A percentile compares a stretch with the other conserved stretches of the same genome.
Evolutionary conservation across 352 stramenopile species (phyloP).

Genomic region (Pythium dissimile): DNA sequence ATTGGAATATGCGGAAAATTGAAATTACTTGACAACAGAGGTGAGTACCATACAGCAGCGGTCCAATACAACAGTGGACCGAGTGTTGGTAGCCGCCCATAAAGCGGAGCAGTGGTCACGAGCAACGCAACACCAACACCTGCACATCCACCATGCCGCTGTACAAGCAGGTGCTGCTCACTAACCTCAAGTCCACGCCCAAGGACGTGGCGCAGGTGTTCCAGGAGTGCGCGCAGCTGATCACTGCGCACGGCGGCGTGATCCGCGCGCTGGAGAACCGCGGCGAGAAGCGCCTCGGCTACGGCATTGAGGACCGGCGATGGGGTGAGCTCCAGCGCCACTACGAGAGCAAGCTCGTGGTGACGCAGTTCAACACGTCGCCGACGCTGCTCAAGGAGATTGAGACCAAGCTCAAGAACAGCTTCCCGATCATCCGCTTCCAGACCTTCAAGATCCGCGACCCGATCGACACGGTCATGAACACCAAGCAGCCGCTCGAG

Average conservation of each 20-base stretch:
- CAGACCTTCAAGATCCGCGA: constrained; percentile 85
- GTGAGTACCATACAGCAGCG: no score
- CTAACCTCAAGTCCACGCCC: constrained; percentile 84
- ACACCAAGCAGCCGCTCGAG: constrained; percentile 69
- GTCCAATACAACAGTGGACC: no score
- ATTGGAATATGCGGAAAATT: not conserved
- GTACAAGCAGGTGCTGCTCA: constrained; percentile 88
- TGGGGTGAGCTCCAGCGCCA: constrained; percentile 85
- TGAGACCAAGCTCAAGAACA: constrained; percentile 83
- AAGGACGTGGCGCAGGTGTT: constrained; percentile 82
- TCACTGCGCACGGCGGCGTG: constrained; percentile 66
- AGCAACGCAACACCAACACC: not conserved
- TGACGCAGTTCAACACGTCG: constrained; percentile 84
- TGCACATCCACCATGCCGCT: constrained; percentile 55
- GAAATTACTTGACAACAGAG: not conserved
- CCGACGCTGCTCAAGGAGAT: constrained; percentile 62
- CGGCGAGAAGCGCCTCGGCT: constrained; percentile 78
- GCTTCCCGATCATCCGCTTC: constrained; percentile 82
- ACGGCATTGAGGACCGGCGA: constrained; percentile 80
- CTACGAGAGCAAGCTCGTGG: constrained; percentile 83
- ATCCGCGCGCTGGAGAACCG: constrained; percentile 78
- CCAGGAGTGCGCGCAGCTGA: constrained; percentile 72
- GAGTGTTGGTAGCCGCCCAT: constrained; percentile 18
- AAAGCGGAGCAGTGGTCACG: constrained; percentile 20
- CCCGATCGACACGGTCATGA: constrained; percentile 79